phyloP scores from a whole-genome alignment of 139 green algal genomes.

The Raphidocelis subcapitata region DNA sequence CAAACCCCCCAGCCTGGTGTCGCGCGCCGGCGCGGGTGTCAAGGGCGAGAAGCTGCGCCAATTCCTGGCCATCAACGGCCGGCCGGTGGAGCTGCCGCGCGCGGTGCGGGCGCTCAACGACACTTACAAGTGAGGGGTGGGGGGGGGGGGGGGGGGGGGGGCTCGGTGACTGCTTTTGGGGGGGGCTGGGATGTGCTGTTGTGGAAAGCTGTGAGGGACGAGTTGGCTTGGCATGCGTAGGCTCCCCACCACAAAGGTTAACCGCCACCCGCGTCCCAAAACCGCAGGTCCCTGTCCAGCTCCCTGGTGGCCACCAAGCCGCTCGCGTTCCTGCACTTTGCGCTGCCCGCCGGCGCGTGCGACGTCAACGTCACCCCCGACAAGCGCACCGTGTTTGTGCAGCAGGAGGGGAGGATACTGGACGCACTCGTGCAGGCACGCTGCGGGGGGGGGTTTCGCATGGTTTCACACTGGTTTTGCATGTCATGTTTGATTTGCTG shows the following conservation, averaged over 20 bases:
- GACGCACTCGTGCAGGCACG: slow-evolving; percentile 41
- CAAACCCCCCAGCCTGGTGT: slow-evolving; percentile 84
- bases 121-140: slow-evolving; percentile 46
- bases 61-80: slow-evolving; percentile 93
- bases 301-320: slow-evolving; percentile 35
- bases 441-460: no score
- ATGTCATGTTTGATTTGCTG: no score
- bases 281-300: slow-evolving; percentile 19
- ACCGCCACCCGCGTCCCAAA: neutral
- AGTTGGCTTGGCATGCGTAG: no score
- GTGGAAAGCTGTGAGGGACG: no score
- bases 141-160: no score
- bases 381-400: slow-evolving; percentile 89
- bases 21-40: slow-evolving; percentile 55
- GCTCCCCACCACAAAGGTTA: no score
- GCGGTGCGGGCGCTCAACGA: slow-evolving; percentile 71
- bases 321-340: slow-evolving; percentile 74
- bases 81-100: slow-evolving; percentile 89
- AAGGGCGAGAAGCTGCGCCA: slow-evolving; percentile 66
- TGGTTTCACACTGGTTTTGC: no score
- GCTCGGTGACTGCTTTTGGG: no score
- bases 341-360: slow-evolving; percentile 47
- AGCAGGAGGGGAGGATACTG: slow-evolving; percentile 48
- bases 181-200: no score
- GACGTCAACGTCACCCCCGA: slow-evolving; percentile 98